Evolutionary conservation across 495 filamentous ascomycete species (phyloP).

Genomic region (Daldinia vernicosa): DNA sequence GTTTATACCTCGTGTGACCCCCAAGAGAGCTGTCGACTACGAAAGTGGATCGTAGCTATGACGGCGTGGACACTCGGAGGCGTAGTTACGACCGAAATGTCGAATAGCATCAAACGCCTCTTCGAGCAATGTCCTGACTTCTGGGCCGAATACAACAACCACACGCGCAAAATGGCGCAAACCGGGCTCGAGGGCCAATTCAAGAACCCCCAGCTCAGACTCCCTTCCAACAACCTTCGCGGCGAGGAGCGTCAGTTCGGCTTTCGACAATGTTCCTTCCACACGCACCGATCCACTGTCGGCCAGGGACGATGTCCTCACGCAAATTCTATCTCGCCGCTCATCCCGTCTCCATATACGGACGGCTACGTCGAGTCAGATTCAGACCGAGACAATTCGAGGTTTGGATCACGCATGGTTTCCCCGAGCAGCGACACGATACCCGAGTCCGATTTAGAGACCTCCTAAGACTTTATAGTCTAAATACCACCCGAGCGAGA

Average conservation of each 20-base stretch:
- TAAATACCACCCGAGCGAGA: background rate
- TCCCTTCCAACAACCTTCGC: conserved; percentile 55
- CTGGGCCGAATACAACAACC: conserved; percentile 52
- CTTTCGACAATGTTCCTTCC: conserved; percentile 60
- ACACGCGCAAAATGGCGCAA: conserved; percentile 53
- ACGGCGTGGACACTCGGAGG: conserved; percentile 54
- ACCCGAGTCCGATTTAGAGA: conserved; percentile 37
- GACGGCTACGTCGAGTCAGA: conserved; percentile 40
- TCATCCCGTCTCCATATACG: conserved; percentile 21
- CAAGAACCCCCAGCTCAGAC: conserved; percentile 60
- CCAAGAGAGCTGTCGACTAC: conserved; percentile 51
- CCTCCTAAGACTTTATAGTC: conserved; percentile 4
- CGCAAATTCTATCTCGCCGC: conserved; percentile 29
- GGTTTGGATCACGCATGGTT: conserved; percentile 26
- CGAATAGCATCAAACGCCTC: conserved; percentile 47
- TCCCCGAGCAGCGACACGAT: conserved; percentile 39
- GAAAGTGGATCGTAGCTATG: conserved; percentile 61
- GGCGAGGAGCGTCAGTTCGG: conserved; percentile 59
- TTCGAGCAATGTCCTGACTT: conserved; percentile 52
- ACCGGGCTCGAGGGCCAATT: conserved; percentile 55
- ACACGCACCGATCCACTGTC: conserved; percentile 54
- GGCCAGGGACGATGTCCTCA: conserved; percentile 57
- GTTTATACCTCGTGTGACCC: conserved; percentile 57
- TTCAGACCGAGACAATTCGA: conserved; percentile 39
- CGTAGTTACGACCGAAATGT: conserved; percentile 32